Percentiles rank a stretch among this genome's conserved stretches.
Conservation (phyloP, 2,329 filamentous ascomycete species). For the Metarhizium humberi region DNA sequence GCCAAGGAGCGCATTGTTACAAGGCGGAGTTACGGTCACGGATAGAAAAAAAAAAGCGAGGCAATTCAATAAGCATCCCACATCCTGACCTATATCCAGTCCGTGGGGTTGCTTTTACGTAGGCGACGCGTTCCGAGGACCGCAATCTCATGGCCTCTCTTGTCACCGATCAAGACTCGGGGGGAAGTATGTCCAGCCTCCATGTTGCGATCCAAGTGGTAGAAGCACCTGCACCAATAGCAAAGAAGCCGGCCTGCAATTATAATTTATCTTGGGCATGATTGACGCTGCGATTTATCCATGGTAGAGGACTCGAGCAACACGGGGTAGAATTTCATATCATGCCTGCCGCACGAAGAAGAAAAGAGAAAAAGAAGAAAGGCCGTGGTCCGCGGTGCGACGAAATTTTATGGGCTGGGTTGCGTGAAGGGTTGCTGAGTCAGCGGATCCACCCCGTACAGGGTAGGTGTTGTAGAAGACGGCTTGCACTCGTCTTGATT, state of each 20-base stretch:
- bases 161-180: not conserved
- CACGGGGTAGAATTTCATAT: constrained; percentile 60
- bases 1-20: not conserved
- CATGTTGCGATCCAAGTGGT: constrained; percentile 17
- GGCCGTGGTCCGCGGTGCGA: constrained; percentile 10
- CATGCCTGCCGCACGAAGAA: constrained; percentile 74
- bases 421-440: constrained; percentile 1
- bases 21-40: not conserved
- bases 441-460: not conserved
- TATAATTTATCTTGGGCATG: constrained; percentile 66
- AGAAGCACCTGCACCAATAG: constrained; percentile 29
- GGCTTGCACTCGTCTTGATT: no score
- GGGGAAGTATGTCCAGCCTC: constrained; percentile 8
- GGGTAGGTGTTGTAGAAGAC: not conserved
- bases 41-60: not conserved
- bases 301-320: constrained; percentile 62
- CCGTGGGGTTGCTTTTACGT: not conserved
- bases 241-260: constrained; percentile 62
- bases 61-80: not conserved
- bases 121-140: not conserved
- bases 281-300: constrained; percentile 60
- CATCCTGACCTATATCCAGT: not conserved
- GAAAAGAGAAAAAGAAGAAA: constrained; percentile 40
- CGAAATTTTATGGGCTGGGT: constrained; percentile 19
- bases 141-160: no score